A percentile compares a stretch with the other conserved stretches of the same genome.
Conservation (phyloP, 2,329 filamentous ascomycete species). For the Cladosporium cucumerinum region DNA sequence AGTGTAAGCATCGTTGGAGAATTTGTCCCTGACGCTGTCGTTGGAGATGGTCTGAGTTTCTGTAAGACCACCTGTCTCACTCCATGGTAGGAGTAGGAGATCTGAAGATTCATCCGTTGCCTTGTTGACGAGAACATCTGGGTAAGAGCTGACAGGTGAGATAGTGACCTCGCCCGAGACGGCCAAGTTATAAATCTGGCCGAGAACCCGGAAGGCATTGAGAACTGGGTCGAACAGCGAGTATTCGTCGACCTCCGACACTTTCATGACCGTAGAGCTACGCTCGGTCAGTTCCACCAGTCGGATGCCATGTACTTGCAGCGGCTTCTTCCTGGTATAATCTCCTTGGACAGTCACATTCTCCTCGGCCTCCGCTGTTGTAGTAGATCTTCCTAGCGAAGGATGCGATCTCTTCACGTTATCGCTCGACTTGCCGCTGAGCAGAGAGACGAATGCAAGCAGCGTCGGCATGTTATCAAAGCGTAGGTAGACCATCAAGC, state of each 20-base stretch:
- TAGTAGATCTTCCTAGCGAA: constrained; percentile 22
- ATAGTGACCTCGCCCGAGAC: constrained; percentile 79
- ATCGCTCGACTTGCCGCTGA: constrained; percentile 56
- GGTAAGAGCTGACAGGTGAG: constrained; percentile 72
- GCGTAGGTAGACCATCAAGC: constrained; percentile 75
- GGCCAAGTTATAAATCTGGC: constrained; percentile 76
- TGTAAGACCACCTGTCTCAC: constrained; percentile 70
- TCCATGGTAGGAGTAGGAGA: constrained; percentile 83
- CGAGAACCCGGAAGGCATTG: constrained; percentile 86
- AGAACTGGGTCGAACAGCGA: constrained; percentile 71
- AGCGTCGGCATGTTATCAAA: constrained; percentile 79
- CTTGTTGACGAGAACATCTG: constrained; percentile 69
- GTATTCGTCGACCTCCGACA: constrained; percentile 74
- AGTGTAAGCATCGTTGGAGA: constrained; percentile 62
- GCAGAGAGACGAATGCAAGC: constrained; percentile 75
- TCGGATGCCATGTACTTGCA: constrained; percentile 80
- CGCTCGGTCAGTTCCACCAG: constrained; percentile 85
- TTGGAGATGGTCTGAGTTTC: constrained; percentile 57
- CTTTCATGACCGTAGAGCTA: constrained; percentile 92
- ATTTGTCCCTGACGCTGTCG: constrained; percentile 56
- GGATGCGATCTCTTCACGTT: constrained; percentile 39
- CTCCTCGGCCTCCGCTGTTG: constrained; percentile 14
- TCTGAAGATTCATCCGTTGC: constrained; percentile 56
- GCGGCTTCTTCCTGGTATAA: constrained; percentile 40
- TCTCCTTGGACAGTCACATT: background rate